phyloP scores from a whole-genome alignment of 2,329 filamentous ascomycete species.

The Fusarium algeriense region DNA sequence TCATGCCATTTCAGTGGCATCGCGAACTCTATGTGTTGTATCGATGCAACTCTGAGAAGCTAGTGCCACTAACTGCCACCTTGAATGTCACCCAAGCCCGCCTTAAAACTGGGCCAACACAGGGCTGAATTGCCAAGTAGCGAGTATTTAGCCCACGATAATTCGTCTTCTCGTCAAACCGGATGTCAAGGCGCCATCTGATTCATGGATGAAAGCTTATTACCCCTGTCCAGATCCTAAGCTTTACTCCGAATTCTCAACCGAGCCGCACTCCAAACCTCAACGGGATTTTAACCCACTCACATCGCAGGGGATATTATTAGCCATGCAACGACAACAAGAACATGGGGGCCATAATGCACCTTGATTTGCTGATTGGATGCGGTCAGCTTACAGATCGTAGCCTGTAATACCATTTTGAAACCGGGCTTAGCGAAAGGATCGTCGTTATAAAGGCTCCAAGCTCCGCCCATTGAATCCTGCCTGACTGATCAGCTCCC shows the following conservation, averaged over 20 bases:
- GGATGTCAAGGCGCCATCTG: background rate
- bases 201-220: background rate
- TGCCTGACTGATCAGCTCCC: background rate
- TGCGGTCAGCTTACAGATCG: constrained; percentile 36
- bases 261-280: background rate
- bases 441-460: constrained; percentile 24
- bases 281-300: background rate
- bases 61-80: background rate
- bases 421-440: constrained; percentile 18
- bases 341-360: constrained; percentile 4
- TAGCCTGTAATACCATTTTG: constrained; percentile 8
- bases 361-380: constrained; percentile 29
- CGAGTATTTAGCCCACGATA: background rate
- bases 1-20: background rate
- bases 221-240: background rate
- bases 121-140: constrained; percentile 4
- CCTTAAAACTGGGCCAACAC: background rate
- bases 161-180: rapidly evolving
- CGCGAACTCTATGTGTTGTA: background rate
- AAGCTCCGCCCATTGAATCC: background rate
- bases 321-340: background rate
- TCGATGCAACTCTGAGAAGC: background rate
- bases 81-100: background rate
- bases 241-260: background rate
- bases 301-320: constrained; percentile 3